Evolutionary conservation across 2,329 filamentous ascomycete genomes (phyloP).

Genomic region (Alternaria infectoria): DNA sequence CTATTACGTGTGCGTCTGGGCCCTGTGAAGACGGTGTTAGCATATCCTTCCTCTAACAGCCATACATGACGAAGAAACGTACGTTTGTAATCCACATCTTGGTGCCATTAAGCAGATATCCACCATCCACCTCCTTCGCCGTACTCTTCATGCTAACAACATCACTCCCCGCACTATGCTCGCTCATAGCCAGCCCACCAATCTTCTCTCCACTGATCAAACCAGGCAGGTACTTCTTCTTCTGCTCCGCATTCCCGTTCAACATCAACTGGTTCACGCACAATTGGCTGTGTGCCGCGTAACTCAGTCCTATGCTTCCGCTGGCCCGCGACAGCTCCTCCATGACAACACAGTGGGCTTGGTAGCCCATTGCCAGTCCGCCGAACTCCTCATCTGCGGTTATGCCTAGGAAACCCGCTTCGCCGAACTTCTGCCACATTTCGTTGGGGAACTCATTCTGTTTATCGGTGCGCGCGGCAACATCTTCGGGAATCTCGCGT

Average conservation of each 20-base stretch:
- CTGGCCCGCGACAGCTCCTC: conserved; percentile 92
- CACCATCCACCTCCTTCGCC: conserved; percentile 80
- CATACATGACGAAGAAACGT: conserved; percentile 15
- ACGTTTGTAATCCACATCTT: conserved; percentile 99
- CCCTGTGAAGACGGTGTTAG: conserved; percentile 52
- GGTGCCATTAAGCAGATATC: conserved; percentile 83
- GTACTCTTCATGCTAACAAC: conserved; percentile 95
- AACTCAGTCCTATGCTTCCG: conserved; percentile 84
- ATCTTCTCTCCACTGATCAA: conserved; percentile 81
- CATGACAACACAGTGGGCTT: conserved; percentile 94
- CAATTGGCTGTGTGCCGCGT: conserved; percentile 93
- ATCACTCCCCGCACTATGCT: conserved; percentile 88
- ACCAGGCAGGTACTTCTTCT: conserved; percentile 77
- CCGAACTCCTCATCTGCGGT: conserved; percentile 93
- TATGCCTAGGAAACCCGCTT: conserved; percentile 88
- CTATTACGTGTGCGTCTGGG: conserved; percentile 87
- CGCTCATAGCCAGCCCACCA: conserved; percentile 92
- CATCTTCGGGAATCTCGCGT: conserved; percentile 83
- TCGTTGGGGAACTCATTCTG: conserved; percentile 85
- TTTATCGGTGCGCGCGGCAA: conserved; percentile 83
- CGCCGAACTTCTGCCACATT: conserved; percentile 94
- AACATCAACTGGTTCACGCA: conserved; percentile 96
- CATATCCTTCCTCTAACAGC: neutral
- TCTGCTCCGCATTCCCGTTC: conserved; percentile 82
- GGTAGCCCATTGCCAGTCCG: conserved; percentile 89